Conservation (phyloP, 2,329 filamentous ascomycete genomes). For the Sclerotinia spermophila region DNA sequence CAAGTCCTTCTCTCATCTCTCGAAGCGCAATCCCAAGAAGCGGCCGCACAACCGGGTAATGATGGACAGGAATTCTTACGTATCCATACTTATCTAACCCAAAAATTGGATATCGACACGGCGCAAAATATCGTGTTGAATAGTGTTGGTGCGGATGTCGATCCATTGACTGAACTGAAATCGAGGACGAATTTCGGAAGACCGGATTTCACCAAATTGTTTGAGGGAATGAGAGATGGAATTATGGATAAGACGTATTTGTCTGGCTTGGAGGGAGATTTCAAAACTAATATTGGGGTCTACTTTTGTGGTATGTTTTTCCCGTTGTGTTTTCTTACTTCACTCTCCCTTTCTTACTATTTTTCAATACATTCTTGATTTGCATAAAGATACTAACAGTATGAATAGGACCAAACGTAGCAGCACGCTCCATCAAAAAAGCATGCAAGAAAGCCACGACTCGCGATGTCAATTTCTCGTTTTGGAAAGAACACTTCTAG, state of each 20-base stretch:
- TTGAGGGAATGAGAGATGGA: slow-evolving; percentile 81
- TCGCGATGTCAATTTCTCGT: slow-evolving; percentile 84
- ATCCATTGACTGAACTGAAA: slow-evolving; percentile 89
- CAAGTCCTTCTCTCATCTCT: slow-evolving; percentile 88
- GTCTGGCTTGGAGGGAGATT: slow-evolving; percentile 70
- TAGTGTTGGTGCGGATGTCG: slow-evolving; percentile 80
- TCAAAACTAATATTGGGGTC: slow-evolving; percentile 84
- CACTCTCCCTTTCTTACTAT: too few species aligned
- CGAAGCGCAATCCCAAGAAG: slow-evolving; percentile 75
- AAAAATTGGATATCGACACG: slow-evolving; percentile 86
- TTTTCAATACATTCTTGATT: slow-evolving; percentile 32
- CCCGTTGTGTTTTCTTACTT: too few species aligned
- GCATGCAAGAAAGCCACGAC: slow-evolving; percentile 71
- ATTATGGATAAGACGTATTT: slow-evolving; percentile 84
- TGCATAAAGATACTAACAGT: slow-evolving; percentile 20
- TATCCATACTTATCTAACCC: slow-evolving; percentile 97
- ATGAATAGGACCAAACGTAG: slow-evolving; percentile 36
- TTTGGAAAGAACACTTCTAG: slow-evolving; percentile 96
- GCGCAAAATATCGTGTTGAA: slow-evolving; percentile 97
- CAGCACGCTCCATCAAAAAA: slow-evolving; percentile 78
- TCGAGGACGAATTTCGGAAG: slow-evolving; percentile 91
- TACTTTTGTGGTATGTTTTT: slow-evolving; percentile 87
- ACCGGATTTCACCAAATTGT: slow-evolving; percentile 79
- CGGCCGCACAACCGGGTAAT: slow-evolving; percentile 62
- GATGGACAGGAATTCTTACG: slow-evolving; percentile 81